Evolutionary conservation across 2,329 filamentous ascomycete species (phyloP).

Genomic region (Aspergillus candidus): DNA sequence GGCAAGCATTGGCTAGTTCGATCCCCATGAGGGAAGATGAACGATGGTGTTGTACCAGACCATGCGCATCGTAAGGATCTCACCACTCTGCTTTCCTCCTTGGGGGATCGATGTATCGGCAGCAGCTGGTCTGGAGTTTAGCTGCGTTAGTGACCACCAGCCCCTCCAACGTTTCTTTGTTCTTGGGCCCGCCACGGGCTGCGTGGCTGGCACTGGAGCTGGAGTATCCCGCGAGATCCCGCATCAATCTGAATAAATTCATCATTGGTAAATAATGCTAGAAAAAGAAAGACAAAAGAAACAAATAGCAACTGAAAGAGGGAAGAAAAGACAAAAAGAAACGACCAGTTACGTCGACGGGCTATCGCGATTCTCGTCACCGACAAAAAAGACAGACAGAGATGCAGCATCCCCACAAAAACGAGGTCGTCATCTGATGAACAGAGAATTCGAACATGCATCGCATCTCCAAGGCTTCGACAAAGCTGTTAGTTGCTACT

Average conservation of each 20-base stretch:
- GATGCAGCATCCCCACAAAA: conserved; percentile 1
- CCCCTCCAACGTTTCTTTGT: no score
- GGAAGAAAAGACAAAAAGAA: background rate
- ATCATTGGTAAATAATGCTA: conserved; percentile 3
- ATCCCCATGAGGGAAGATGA: background rate
- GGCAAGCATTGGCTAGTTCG: conserved; percentile 3
- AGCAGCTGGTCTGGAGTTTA: no score
- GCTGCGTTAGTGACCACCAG: no score
- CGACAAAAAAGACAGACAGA: no score
- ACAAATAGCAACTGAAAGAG: background rate
- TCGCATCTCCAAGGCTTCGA: no score
- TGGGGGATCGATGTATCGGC: no score
- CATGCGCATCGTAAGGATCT: background rate
- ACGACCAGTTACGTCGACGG: background rate
- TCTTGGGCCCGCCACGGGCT: conserved; percentile 5
- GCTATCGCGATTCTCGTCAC: no score
- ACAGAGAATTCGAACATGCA: no score
- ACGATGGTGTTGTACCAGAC: background rate
- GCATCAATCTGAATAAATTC: background rate
- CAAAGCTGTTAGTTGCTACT: no score
- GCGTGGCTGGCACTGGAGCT: conserved; percentile 9
- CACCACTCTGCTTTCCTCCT: no score
- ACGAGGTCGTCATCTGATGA: no score
- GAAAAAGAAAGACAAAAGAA: background rate
- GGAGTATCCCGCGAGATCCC: conserved; percentile 15